Base-by-base conservation (phyloP, 441 rosid species). In the Populus trichocarpa region DNA sequence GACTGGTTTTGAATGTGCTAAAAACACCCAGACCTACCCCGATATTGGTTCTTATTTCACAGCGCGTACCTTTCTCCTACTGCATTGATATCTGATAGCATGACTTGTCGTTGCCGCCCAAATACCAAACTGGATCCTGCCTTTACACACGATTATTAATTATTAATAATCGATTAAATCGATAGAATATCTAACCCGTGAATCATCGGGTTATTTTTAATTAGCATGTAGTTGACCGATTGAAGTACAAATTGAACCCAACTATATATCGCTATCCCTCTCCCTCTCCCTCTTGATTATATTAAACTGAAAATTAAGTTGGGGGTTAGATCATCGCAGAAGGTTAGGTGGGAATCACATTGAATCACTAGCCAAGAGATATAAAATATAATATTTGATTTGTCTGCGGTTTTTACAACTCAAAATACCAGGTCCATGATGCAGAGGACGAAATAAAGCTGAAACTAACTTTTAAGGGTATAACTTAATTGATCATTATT, bases 401-500 rank as follows among this genome's bases (percentile, higher is more conserved):
- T 40, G 3, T 11, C 46, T 11, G 4, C 0, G 1, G 13, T 11
- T 40, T 3, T 33, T 30, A 3, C 32, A 30, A 4, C 32, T 30
- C 32, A 30, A 30, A 30, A 3, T 30, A 3, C 32, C 32, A 26
- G 32, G 0, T 30, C 5, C 32, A 30, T 30, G 32, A 3, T 2
- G 11, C 9, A 36, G 4, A 30, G 40, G 2, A 6, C 5, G 38
- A 7, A 35, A 35, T 6, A 36, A 36, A 36, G 10, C 40, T 36
- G 11, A 36, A 2, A 9, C 1, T 0, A 26, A 26, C 2, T 26
- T 26, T 1, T 26, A 26, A 0, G 28, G 28, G 28, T 0, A 26
- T 26, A 26, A 2, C 2, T 1, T 0, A 26, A 26, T 26, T 1
- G 0, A 1, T 26, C 28, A 1, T 1, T 0, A 26, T 26, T 3